phyloP scores from a whole-genome alignment of 495 filamentous ascomycete species.

The Evansstolkia leycettana region DNA sequence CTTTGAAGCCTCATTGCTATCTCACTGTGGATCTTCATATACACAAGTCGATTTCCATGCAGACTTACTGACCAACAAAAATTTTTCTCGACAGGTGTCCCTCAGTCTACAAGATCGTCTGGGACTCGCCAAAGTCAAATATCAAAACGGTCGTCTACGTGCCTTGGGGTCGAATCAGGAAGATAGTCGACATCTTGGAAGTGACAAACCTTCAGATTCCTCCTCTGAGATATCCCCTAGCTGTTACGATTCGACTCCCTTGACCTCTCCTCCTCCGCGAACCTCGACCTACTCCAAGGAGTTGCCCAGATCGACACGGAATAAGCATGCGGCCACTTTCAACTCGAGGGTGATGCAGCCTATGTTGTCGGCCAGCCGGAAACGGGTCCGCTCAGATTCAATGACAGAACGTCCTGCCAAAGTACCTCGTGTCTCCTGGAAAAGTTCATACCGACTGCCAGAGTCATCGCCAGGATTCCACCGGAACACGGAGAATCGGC shows the following conservation, averaged over 20 bases:
- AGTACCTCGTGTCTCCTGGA: conserved; percentile 53
- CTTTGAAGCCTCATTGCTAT: too few relatives aligned
- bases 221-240: conserved; percentile 52
- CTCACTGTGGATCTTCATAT: too few relatives aligned
- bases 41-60: too few relatives aligned
- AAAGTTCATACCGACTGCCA: conserved; percentile 55
- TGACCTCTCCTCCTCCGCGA: conserved; percentile 30
- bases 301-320: conserved; percentile 31
- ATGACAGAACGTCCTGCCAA: conserved; percentile 44
- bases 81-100: conserved; percentile 53
- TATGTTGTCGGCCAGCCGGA: conserved; percentile 38
- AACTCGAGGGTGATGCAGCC: conserved; percentile 33
- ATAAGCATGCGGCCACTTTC: conserved; percentile 36
- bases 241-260: conserved; percentile 33
- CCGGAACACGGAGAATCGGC: conserved; percentile 16
- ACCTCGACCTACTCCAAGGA: conserved; percentile 32
- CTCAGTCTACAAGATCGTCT: conserved; percentile 82
- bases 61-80: too few relatives aligned
- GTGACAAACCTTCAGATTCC: conserved; percentile 53
- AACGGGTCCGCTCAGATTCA: conserved; percentile 61
- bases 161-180: conserved; percentile 39
- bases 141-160: conserved; percentile 59
- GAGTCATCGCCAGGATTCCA: conserved; percentile 65
- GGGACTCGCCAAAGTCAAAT: conserved; percentile 92
- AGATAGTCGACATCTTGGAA: conserved; percentile 7